phyloP scores from a whole-genome alignment of 2,329 filamentous ascomycete species.

The Fusarium beomiforme region DNA sequence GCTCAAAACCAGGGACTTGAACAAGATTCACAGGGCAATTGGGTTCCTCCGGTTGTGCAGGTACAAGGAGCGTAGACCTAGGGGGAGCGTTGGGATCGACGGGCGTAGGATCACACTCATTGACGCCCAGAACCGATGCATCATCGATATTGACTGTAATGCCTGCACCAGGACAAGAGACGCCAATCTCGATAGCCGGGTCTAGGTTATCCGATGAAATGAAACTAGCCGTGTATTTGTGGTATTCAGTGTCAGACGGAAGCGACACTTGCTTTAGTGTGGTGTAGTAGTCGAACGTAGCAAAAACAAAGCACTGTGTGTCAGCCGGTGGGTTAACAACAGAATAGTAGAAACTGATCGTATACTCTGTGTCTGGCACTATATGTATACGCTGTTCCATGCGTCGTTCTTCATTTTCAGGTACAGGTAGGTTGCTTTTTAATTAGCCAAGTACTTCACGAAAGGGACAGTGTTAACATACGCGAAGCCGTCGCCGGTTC shows the following conservation, averaged over 20 bases:
- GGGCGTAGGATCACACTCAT: background rate
- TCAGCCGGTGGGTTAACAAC: accelerated
- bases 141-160: background rate
- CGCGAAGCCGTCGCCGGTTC: background rate
- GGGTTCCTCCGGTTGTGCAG: background rate
- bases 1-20: background rate
- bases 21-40: background rate
- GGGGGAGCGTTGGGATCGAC: background rate
- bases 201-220: slow-evolving; percentile 7
- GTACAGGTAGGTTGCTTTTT: background rate
- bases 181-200: background rate
- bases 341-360: background rate
- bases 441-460: accelerated
- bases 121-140: background rate
- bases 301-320: background rate
- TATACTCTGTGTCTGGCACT: background rate
- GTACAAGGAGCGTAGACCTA: background rate
- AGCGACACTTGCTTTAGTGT: background rate
- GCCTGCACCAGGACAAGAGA: background rate
- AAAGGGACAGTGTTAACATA: background rate
- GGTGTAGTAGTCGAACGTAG: slow-evolving; percentile 5
- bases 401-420: background rate
- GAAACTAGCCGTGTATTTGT: background rate
- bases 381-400: slow-evolving; percentile 9
- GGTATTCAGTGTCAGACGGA: background rate